phyloP scores from a whole-genome alignment of 2,329 filamentous ascomycete genomes.

The Exophiala calicioides region DNA sequence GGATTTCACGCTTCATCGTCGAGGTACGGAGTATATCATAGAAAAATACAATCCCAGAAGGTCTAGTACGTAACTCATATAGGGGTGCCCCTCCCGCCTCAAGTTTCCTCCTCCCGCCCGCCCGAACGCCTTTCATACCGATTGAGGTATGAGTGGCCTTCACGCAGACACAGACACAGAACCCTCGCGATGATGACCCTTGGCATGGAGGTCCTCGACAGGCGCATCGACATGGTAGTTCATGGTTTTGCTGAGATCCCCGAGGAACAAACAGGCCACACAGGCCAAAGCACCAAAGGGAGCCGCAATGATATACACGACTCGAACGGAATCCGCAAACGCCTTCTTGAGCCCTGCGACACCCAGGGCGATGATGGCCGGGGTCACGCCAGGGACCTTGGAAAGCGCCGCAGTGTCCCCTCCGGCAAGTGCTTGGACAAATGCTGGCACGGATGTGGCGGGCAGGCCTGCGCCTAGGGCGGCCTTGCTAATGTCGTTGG shows the following conservation, averaged over 20 bases:
- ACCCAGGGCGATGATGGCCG: conserved; percentile 13
- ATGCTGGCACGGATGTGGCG: conserved; percentile 11
- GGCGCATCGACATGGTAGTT: conserved; percentile 28
- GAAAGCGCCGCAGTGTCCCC: conserved; percentile 20
- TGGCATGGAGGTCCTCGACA: conserved; percentile 28
- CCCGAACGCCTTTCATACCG: too few species aligned
- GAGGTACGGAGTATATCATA: too few species aligned
- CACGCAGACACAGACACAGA: too few species aligned
- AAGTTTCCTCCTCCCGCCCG: too few species aligned
- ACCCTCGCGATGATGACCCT: conserved; percentile 12
- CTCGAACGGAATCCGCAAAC: conserved; percentile 24
- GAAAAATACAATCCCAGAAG: too few species aligned
- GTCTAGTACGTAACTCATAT: too few species aligned
- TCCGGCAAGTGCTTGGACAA: conserved; percentile 16
- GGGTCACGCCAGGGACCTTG: conserved; percentile 18
- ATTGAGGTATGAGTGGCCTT: too few species aligned
- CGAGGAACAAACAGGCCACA: conserved; percentile 23
- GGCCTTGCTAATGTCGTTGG: conserved; percentile 15
- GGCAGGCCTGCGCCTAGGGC: conserved; percentile 21
- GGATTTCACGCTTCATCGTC: too few species aligned
- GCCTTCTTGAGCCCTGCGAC: conserved; percentile 21
- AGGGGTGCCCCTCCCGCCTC: too few species aligned
- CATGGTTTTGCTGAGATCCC: conserved; percentile 29
- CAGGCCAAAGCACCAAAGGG: conserved; percentile 25
- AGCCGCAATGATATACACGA: conserved; percentile 26